Evolutionary conservation across 306 rosid species (phyloP).

Genomic region (Luffa aegyptiaca): DNA sequence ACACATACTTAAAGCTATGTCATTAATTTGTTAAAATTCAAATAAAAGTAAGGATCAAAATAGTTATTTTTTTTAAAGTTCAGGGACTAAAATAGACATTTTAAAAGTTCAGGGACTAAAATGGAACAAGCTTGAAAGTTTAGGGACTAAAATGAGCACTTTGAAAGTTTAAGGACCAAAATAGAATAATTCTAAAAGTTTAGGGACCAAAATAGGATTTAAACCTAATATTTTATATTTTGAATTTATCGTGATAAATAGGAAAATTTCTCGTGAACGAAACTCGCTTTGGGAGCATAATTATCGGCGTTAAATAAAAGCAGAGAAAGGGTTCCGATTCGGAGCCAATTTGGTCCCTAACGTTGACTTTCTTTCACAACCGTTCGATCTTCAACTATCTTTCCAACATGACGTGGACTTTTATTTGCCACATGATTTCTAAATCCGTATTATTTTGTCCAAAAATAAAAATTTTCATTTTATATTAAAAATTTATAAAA

Average conservation of each 20-base stretch:
- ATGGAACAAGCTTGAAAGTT: too few species aligned
- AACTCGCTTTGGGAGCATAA: background rate
- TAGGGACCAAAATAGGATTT: too few species aligned
- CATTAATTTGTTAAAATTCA: too few species aligned
- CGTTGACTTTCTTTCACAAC: background rate
- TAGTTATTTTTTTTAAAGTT: too few species aligned
- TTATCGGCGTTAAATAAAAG: slow-evolving; percentile 3
- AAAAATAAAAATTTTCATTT: background rate
- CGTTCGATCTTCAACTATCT: background rate
- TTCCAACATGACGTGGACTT: background rate
- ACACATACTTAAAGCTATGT: too few species aligned
- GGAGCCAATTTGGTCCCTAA: background rate
- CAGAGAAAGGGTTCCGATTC: background rate
- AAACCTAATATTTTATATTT: background rate
- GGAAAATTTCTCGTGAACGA: background rate
- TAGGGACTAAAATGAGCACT: too few species aligned
- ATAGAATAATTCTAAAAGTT: too few species aligned
- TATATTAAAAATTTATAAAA: background rate
- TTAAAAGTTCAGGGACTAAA: too few species aligned
- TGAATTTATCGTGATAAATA: background rate
- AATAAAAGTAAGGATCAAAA: too few species aligned
- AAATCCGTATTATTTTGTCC: background rate
- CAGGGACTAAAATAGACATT: too few species aligned
- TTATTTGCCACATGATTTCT: background rate
- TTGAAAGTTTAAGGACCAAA: too few species aligned